Conservation (phyloP, 371 early-diverging fungal species). For the Mortierella sp. region DNA sequence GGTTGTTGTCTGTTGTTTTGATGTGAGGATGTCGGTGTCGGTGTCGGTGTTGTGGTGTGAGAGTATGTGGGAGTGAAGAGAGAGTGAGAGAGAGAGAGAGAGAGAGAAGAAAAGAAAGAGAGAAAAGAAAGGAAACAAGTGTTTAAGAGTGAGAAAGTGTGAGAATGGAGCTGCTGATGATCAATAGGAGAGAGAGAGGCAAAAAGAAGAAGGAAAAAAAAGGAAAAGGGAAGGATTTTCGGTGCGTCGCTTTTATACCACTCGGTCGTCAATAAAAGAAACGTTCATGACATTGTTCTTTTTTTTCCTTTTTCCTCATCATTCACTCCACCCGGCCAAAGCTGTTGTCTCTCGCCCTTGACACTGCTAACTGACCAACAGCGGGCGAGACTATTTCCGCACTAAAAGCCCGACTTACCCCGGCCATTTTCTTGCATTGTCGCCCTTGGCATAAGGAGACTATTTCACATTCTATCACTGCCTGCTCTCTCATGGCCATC, state of each 20-base stretch:
- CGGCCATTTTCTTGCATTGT: constrained; percentile 1
- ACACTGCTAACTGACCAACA: too few relatives aligned
- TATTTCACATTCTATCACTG: too few relatives aligned
- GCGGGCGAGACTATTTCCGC: not conserved
- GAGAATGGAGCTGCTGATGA: not conserved
- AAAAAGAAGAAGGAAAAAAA: not conserved
- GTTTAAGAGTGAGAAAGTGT: not conserved
- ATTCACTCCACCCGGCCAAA: not conserved
- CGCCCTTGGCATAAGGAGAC: too few relatives aligned
- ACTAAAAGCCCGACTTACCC: not conserved
- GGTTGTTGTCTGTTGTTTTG: not conserved
- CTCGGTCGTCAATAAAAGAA: not conserved
- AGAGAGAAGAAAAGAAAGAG: not conserved
- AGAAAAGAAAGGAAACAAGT: not conserved
- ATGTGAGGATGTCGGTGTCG: not conserved
- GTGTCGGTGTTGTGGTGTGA: not conserved
- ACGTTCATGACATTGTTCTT: not conserved
- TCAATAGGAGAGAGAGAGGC: not conserved
- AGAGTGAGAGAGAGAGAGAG: not conserved
- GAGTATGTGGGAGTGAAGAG: not conserved
- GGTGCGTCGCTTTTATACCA: not conserved
- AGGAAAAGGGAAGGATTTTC: not conserved
- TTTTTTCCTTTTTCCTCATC: not conserved
- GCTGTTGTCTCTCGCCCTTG: too few relatives aligned
- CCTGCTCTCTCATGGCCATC: too few relatives aligned